Base-by-base conservation (phyloP, 2,329 filamentous ascomycete species). In the Colletotrichum sp. region DNA sequence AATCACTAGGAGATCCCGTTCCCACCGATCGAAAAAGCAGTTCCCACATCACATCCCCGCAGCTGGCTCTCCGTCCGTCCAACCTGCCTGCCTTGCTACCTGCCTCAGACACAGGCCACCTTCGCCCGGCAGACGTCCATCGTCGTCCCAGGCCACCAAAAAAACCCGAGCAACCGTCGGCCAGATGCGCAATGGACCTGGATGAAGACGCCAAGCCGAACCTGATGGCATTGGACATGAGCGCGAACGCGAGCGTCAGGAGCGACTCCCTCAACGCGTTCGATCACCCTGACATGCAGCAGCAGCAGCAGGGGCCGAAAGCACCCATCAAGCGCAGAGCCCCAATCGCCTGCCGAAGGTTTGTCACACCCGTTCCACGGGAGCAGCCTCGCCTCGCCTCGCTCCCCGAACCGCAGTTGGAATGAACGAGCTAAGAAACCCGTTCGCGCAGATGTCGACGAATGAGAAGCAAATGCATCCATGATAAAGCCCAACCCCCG, bases 401-500 rank as follows among this genome's bases (percentile, higher is more conserved):
- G 43, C 43, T 48, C 43, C 43, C 43, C 43, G 43, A 21, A 48
- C 43, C 43, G 43, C 43, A 21, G n/a, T 48, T 7, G 21, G 13
- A 34, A 1, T 24, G 21, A 43, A 43, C 43, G 68, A 76, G 65
- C 75, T 76, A 65, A 77, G 43, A 43, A 21, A 48, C 5, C 43
- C n/a, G 13, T 59, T 18, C 16, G n/a, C 18, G 26, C 68, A 90
- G 89, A 84, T 91, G 90, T 77, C 89, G 90, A 39, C 88, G 89
- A 39, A 88, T 91, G 85, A 87, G 90, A 75, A 90, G 88, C 80
- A 91, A 90, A 82, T 91, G 90, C 78, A 79, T 89, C 21, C 89
- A 90, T 78, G 87, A 89, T 10, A 88, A 86, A 67, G 85, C 83
- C 6, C 81, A 83, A 26, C 83, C 89, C 30, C 89, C 89, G 18